A percentile compares a stretch with the other conserved stretches of the same genome.
Evolutionary conservation across 2,329 filamentous ascomycete species (phyloP).

Genomic region (Colletotrichum salicis): DNA sequence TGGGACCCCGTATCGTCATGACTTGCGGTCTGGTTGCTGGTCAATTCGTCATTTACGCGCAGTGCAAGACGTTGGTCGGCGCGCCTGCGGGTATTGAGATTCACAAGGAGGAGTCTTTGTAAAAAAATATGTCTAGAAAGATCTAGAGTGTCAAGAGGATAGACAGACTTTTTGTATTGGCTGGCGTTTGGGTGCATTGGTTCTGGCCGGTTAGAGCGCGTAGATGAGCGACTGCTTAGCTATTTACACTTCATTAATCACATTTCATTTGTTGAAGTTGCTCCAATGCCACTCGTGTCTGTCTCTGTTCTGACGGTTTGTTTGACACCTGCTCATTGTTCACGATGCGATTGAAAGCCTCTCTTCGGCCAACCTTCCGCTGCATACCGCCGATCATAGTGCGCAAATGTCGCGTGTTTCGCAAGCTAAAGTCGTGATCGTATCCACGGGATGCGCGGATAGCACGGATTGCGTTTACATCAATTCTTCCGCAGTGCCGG

Average conservation of each 20-base stretch:
- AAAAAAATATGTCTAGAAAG: background rate
- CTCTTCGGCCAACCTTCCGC: background rate
- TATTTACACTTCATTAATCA: background rate
- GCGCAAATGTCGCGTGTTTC: background rate
- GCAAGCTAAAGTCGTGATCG: background rate
- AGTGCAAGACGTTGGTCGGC: slow-evolving; percentile 63
- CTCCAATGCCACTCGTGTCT: background rate
- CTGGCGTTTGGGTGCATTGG: slow-evolving; percentile 16
- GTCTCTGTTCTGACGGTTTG: background rate
- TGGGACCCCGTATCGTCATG: slow-evolving; percentile 64
- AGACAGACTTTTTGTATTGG: background rate
- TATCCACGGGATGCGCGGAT: background rate
- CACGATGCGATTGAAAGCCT: background rate
- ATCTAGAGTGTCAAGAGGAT: background rate
- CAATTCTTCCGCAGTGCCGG: background rate
- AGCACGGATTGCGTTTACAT: background rate
- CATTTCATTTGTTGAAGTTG: background rate
- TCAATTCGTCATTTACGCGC: slow-evolving; percentile 66
- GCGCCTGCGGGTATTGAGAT: slow-evolving; percentile 64
- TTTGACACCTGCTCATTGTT: accelerated
- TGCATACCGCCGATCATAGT: background rate
- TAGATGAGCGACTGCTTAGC: slow-evolving; percentile 8
- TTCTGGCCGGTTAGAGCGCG: background rate
- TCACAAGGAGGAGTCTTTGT: slow-evolving; percentile 54
- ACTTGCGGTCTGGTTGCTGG: slow-evolving; percentile 63